Conservation (phyloP, 805 yeast genomes). For the Barnettozyma wickerhamii region DNA sequence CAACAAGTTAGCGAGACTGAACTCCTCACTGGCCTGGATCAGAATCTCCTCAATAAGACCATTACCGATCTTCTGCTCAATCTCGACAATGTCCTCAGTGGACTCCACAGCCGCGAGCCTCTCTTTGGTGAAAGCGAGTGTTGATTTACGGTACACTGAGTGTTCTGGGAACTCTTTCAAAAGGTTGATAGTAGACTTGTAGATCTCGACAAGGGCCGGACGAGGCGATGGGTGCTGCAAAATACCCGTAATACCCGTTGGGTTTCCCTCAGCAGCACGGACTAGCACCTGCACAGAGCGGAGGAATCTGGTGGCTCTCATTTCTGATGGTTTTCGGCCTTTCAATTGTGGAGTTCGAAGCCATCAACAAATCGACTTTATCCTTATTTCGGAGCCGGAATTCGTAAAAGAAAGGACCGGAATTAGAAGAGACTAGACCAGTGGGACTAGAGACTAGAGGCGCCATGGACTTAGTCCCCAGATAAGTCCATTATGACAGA, state of each 20-base stretch:
- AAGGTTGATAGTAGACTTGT: conserved; percentile 60
- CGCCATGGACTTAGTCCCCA: too few relatives aligned
- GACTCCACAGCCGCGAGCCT: conserved; percentile 63
- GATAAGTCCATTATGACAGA: too few relatives aligned
- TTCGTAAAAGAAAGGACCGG: background rate
- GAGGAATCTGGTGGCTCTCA: conserved; percentile 32
- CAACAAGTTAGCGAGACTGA: conserved; percentile 59
- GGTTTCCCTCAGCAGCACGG: conserved; percentile 57
- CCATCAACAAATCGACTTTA: too few relatives aligned
- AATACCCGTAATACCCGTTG: conserved; percentile 80
- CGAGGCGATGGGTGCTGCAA: conserved; percentile 80
- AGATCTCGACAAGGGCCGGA: conserved; percentile 68
- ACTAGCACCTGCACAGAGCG: conserved; percentile 45
- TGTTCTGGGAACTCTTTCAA: conserved; percentile 63
- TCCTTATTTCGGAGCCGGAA: background rate
- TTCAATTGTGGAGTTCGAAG: too few relatives aligned
- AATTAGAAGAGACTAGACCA: background rate
- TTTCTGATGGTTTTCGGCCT: conserved; percentile 14
- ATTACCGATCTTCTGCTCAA: conserved; percentile 72
- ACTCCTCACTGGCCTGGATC: conserved; percentile 80
- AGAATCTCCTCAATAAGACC: conserved; percentile 82
- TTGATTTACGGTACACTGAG: conserved; percentile 73
- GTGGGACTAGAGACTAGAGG: too few relatives aligned
- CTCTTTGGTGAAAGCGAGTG: conserved; percentile 64
- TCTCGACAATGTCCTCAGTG: conserved; percentile 55